Conservation (phyloP, 2,329 filamentous ascomycete genomes). For the Venturia effusa region DNA sequence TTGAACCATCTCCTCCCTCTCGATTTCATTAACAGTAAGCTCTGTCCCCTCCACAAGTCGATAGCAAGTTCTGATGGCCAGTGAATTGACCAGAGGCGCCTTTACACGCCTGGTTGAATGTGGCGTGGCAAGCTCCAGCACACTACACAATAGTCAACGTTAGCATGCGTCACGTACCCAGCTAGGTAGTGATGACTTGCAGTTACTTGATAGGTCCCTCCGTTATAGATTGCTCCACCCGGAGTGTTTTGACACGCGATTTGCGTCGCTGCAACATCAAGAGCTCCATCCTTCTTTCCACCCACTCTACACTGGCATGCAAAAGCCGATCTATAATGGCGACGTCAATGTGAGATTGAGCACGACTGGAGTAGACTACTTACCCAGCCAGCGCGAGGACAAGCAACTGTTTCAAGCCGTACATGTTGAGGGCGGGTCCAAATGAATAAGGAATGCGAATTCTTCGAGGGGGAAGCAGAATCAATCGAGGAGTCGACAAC, state of each 20-base stretch:
- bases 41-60: not conserved
- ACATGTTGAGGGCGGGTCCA: not conserved
- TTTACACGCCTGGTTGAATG: not conserved
- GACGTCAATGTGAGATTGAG: not conserved
- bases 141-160: not conserved
- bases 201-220: not conserved
- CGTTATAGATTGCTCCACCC: not conserved
- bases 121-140: not conserved
- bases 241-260: not conserved
- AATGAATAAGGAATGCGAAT: no score
- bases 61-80: not conserved
- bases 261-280: not conserved
- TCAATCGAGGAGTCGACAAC: no score
- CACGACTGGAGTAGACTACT: not conserved
- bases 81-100: no score
- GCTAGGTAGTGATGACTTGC: not conserved
- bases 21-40: no score
- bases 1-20: no score
- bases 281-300: not conserved
- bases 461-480: no score
- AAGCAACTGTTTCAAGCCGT: not conserved
- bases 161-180: not conserved
- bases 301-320: not conserved
- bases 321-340: not conserved
- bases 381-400: not conserved